Base-by-base conservation (phyloP, 306 rosid species). In the Lathyrus oleraceus region DNA sequence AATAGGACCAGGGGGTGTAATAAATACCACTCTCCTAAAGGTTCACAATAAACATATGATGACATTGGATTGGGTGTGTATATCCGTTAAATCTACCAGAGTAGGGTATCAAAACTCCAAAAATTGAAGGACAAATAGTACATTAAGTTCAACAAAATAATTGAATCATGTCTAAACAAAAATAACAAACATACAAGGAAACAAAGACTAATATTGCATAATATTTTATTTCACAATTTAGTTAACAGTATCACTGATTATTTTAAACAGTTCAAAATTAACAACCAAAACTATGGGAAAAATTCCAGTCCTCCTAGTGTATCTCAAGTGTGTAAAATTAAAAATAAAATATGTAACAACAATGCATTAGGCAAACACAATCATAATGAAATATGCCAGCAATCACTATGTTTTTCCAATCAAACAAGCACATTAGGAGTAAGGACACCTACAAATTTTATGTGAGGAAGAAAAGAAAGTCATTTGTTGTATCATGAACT, bases 61-160 rank as follows among this genome's bases (percentile, higher is more conserved):
- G 57, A 40, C 15, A 42, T 30, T 43, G 20, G 48, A 44, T 65
- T 65, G 15, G 54, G 70, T 21, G 44, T 48, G 44, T 20, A 15
- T 43, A 48, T 23, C 69, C 43, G 21, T 28, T 42, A 6, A 65
- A n/a, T 9, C 70, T 25, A 48, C 9, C 57, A 49, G 13, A 49
- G 56, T 49, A 49, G 45, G 1, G 32, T 5, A 64, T 23, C 32
- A 45, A 44, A 44, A 44, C 42, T 45, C 15, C 42, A 65, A 43
- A 64, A 66, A 43, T 66, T 16, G 3, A 54, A 66, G 58, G 57
- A 16, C 12, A 49, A 49, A 49, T 17, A 49, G 57, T 49, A 49
- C 27, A 49, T 23, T 49, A 17, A 49, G 57, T 17, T 17, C 8
- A 53, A 53, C 8, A 23, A 23, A 23, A 21, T 21, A 10, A 5